Percentiles rank a stretch among this genome's conserved stretches.
Conservation (phyloP, 2,329 filamentous ascomycete species). For the Zasmidium angulare region DNA sequence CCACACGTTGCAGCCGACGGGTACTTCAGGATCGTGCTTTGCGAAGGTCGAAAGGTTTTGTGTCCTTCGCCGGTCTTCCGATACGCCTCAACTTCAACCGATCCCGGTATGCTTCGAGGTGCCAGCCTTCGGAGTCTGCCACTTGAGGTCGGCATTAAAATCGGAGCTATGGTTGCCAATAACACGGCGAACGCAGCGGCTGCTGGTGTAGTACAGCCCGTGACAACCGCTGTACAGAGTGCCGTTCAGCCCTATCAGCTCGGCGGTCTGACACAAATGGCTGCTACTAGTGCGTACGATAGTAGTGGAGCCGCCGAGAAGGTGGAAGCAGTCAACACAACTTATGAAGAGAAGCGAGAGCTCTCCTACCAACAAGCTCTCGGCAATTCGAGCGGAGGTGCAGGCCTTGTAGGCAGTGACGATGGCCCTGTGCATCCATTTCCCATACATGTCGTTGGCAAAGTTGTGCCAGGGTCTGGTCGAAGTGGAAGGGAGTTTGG, state of each 20-base stretch:
- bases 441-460: not conserved
- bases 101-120: slow-evolving; percentile 15
- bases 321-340: not conserved
- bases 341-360: not conserved
- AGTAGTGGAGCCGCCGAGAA: not conserved
- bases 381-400: not conserved
- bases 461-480: not conserved
- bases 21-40: slow-evolving; percentile 17
- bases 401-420: not conserved
- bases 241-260: slow-evolving; percentile 2
- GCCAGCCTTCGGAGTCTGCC: slow-evolving; percentile 14
- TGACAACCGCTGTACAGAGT: slow-evolving; percentile 6
- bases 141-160: slow-evolving; percentile 14
- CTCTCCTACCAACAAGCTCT: not conserved
- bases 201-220: slow-evolving; percentile 5
- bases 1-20: slow-evolving; percentile 12
- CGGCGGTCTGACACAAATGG: not conserved
- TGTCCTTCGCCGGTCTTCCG: slow-evolving; percentile 17
- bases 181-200: slow-evolving; percentile 8
- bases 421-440: not conserved
- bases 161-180: slow-evolving; percentile 9
- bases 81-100: slow-evolving; percentile 9
- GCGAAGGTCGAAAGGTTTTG: slow-evolving; percentile 12
- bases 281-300: not conserved
- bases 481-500: not conserved